Evolutionary conservation across 2,329 filamentous ascomycete genomes (phyloP).

Genomic region (Malbranchea cinnamomea): DNA sequence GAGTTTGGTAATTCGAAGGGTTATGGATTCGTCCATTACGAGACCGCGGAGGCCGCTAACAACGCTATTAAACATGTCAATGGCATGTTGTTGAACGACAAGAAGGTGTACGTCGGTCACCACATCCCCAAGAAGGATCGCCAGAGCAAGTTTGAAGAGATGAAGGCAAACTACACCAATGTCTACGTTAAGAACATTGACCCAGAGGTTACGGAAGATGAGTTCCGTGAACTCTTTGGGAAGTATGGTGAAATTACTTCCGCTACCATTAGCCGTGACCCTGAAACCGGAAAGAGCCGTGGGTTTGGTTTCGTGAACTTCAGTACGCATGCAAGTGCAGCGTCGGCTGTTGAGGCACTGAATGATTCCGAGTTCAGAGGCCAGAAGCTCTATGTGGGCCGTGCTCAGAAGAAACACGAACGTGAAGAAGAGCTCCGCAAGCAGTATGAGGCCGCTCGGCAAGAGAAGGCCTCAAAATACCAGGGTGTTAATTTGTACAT

Average conservation of each 20-base stretch:
- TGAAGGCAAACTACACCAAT: constrained; percentile 99
- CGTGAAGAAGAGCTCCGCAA: constrained; percentile 98
- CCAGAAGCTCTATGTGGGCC: constrained; percentile 93
- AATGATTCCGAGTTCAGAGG: constrained; percentile 85
- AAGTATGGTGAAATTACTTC: constrained; percentile 90
- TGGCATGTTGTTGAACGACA: constrained; percentile 98
- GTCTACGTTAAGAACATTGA: constrained; percentile 99
- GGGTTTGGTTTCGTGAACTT: constrained; percentile 96
- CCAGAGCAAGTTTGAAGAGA: constrained; percentile 99
- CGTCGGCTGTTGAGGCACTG: constrained; percentile 75
- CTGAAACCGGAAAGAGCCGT: constrained; percentile 74
- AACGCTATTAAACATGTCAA: constrained; percentile 99
- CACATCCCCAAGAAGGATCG: constrained; percentile 99
- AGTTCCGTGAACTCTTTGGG: constrained; percentile 89
- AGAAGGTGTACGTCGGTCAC: constrained; percentile 99
- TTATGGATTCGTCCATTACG: constrained; percentile 98
- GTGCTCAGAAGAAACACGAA: constrained; percentile 99
- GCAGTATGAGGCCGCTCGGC: constrained; percentile 92
- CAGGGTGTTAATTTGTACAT: constrained; percentile 99
- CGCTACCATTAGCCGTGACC: constrained; percentile 77
- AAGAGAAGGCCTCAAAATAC: constrained; percentile 99
- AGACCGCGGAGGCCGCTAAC: constrained; percentile 92
- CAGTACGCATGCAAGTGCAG: constrained; percentile 74
- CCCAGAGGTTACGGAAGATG: constrained; percentile 70
- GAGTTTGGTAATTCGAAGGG: constrained; percentile 95